Evolutionary conservation across 2,329 filamentous ascomycete genomes (phyloP).

Genomic region (Microsporum canis): DNA sequence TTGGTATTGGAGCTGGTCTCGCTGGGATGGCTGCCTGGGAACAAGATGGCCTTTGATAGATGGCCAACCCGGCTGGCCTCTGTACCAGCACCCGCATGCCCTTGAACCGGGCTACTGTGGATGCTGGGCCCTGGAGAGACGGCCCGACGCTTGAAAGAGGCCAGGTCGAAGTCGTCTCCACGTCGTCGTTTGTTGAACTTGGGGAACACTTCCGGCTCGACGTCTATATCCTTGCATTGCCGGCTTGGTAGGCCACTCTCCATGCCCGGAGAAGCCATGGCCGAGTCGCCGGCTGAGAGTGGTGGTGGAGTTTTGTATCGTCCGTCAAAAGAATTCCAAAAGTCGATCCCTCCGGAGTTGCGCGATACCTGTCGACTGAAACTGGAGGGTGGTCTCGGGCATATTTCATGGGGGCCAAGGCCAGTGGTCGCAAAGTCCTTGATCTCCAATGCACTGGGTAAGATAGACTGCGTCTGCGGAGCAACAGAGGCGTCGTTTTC

Average conservation of each 20-base stretch:
- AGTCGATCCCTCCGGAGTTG: slow-evolving; percentile 60
- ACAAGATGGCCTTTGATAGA: slow-evolving; percentile 23
- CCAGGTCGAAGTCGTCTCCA: slow-evolving; percentile 77
- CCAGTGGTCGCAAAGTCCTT: slow-evolving; percentile 6
- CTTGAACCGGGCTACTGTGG: slow-evolving; percentile 60
- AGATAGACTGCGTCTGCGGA: slow-evolving; percentile 35
- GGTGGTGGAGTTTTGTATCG: slow-evolving; percentile 55
- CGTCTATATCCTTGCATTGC: slow-evolving; percentile 11
- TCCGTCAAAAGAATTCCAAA: slow-evolving; percentile 72
- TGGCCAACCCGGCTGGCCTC: slow-evolving; percentile 5
- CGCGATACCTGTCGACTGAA: slow-evolving; percentile 65
- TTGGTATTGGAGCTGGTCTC: slow-evolving; percentile 26
- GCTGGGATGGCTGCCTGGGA: slow-evolving; percentile 13
- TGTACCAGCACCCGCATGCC: slow-evolving; percentile 31
- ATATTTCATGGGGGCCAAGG: slow-evolving; percentile 13
- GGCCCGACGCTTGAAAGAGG: slow-evolving; percentile 78
- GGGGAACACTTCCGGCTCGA: neutral
- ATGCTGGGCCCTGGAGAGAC: slow-evolving; percentile 86
- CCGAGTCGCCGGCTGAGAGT: slow-evolving; percentile 24
- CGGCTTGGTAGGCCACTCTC: slow-evolving; percentile 16
- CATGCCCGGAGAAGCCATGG: slow-evolving; percentile 16
- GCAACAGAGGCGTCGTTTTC: slow-evolving; percentile 64
- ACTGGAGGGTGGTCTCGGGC: slow-evolving; percentile 40
- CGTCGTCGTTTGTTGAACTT: slow-evolving; percentile 54
- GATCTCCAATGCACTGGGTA: neutral